Evolutionary conservation across 2,329 filamentous ascomycete species (phyloP).

Genomic region (Epichloe elymi): DNA sequence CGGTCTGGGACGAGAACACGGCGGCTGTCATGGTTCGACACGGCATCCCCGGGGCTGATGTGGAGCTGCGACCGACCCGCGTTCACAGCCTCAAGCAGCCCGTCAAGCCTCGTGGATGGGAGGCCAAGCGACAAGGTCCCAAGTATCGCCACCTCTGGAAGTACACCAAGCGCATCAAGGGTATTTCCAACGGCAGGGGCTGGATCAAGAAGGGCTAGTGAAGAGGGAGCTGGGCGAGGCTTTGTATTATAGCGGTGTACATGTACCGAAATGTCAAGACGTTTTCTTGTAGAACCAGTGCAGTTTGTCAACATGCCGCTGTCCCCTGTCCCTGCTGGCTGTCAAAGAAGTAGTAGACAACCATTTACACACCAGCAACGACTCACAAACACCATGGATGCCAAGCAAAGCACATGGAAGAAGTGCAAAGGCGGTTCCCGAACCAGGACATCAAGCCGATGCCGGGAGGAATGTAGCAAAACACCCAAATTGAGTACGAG

Average conservation of each 20-base stretch:
- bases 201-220: conserved; percentile 23
- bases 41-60: conserved; percentile 58
- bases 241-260: conserved; percentile 7
- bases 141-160: conserved; percentile 55
- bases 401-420: too few species aligned
- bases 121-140: conserved; percentile 49
- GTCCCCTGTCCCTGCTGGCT: too few species aligned
- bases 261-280: not conserved
- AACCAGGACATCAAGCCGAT: too few species aligned
- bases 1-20: conserved; percentile 78
- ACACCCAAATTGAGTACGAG: too few species aligned
- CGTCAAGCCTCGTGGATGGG: conserved; percentile 50
- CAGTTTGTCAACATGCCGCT: not conserved
- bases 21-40: conserved; percentile 75
- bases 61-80: conserved; percentile 75
- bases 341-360: too few species aligned
- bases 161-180: conserved; percentile 46
- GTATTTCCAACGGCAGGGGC: conserved; percentile 28
- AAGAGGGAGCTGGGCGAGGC: not conserved
- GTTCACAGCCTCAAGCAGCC: conserved; percentile 54
- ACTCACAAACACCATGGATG: too few species aligned
- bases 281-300: not conserved
- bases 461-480: too few species aligned
- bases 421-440: too few species aligned
- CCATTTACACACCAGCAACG: too few species aligned